Percentiles rank a stretch among this genome's conserved stretches.
These are phyloP conservation scores for Saposhnikovia divaricata DNA, from an alignment of 129 eudicot genomes.

Conservation along the genomic window DNA sequence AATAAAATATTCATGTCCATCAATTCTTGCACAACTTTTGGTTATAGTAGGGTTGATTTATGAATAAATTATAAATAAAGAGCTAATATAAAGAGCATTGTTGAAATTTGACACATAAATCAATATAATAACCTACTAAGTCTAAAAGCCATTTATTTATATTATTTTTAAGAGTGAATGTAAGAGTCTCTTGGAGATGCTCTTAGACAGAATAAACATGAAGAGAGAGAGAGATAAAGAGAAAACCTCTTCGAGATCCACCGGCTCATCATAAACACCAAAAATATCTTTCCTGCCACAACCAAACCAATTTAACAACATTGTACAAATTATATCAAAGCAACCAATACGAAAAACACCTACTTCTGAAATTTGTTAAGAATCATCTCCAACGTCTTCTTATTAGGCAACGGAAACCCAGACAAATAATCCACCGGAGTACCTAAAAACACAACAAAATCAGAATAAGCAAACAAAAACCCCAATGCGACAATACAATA, in stretches of 20 bases:
- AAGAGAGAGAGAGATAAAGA: neutral
- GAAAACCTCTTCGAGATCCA: conserved; percentile 60
- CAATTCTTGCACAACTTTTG: too few relatives aligned
- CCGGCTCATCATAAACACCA: conserved; percentile 65
- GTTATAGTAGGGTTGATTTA: too few relatives aligned
- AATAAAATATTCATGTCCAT: too few relatives aligned
- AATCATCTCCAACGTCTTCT: conserved; percentile 67
- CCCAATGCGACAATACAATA: neutral
- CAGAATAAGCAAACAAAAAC: conserved; percentile 8
- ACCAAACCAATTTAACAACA: conserved; percentile 21
- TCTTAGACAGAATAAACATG: neutral
- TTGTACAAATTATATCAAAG: conserved; percentile 1
- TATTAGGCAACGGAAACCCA: conserved; percentile 55
- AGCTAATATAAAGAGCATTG: too few relatives aligned
- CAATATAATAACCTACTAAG: too few relatives aligned
- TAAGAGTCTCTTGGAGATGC: too few relatives aligned
- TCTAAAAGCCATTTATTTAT: too few relatives aligned
- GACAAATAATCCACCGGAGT: conserved; percentile 27
- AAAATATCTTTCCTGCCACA: conserved; percentile 57
- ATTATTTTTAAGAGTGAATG: too few relatives aligned
- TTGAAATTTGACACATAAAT: too few relatives aligned
- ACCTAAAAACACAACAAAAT: conserved; percentile 32
- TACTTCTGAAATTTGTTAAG: conserved; percentile 96
- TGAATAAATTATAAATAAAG: too few relatives aligned
- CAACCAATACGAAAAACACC: conserved; percentile 11